Evolutionary conservation across 2,329 filamentous ascomycete species (phyloP).

Genomic region (Beauveria brongniartii): DNA sequence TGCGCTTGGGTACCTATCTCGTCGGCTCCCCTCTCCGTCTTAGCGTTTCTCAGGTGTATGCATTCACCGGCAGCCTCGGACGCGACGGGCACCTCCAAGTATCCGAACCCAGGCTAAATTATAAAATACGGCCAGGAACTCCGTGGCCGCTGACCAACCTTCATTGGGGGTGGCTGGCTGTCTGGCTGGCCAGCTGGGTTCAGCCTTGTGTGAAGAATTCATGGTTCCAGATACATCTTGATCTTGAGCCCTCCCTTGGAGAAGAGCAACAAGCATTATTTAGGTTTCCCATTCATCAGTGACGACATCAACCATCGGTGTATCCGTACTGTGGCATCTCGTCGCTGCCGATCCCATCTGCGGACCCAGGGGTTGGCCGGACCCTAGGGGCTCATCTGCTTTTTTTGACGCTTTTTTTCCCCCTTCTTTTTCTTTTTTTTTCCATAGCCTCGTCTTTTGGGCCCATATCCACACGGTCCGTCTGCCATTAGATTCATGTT

Average conservation of each 20-base stretch:
- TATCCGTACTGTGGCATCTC: not conserved
- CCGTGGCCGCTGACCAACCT: not conserved
- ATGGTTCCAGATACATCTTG: not conserved
- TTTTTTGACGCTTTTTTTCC: not conserved
- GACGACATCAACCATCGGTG: not conserved
- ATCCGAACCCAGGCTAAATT: slow-evolving; percentile 2
- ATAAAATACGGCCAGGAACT: not conserved
- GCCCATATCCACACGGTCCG: not conserved
- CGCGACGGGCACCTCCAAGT: not conserved
- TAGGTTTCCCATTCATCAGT: not conserved
- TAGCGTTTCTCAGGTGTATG: too few species aligned
- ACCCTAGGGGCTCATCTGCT: not conserved
- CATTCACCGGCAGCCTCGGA: not conserved
- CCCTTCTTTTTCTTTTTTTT: not conserved
- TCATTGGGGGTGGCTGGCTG: not conserved
- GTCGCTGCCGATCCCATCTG: slow-evolving; percentile 6
- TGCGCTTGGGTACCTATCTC: not conserved
- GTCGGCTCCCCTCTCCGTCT: too few species aligned
- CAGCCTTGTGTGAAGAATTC: not conserved
- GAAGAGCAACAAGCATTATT: not conserved
- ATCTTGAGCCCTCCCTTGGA: too few species aligned
- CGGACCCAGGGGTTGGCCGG: not conserved
- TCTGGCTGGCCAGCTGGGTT: not conserved
- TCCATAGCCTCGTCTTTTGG: not conserved
- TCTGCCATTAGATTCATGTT: too few species aligned